These are phyloP conservation scores for Echria macrotheca DNA, from an alignment of 495 filamentous ascomycete species.

Conservation along the genomic window DNA sequence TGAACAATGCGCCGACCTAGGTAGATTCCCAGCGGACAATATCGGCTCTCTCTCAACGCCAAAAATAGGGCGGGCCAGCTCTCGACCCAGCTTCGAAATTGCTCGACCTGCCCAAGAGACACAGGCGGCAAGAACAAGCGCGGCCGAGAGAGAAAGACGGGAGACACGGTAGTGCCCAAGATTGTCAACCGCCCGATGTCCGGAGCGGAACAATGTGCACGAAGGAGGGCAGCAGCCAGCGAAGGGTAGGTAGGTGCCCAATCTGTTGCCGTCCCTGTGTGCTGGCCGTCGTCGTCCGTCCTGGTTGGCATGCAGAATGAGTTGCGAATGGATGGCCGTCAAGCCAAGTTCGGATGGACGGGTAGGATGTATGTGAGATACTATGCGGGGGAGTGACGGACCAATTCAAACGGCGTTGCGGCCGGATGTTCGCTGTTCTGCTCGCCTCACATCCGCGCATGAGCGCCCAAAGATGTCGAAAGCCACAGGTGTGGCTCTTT, in stretches of 20 bases:
- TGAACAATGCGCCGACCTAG: too few relatives aligned
- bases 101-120: neutral
- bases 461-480: conserved; percentile 1
- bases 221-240: too few relatives aligned
- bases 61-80: neutral
- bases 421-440: too few relatives aligned
- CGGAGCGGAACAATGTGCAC: neutral
- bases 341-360: neutral
- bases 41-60: too few relatives aligned
- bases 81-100: neutral
- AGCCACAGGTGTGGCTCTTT: conserved; percentile 19
- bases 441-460: conserved; percentile 9
- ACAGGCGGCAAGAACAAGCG: conserved; percentile 5
- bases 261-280: conserved; percentile 2
- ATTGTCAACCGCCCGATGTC: conserved; percentile 1
- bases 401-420: too few relatives aligned
- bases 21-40: too few relatives aligned
- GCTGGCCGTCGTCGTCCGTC: conserved; percentile 1
- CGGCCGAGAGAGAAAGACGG: neutral
- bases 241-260: conserved; percentile 12
- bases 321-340: conserved; percentile 2
- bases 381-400: too few relatives aligned
- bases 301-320: conserved; percentile 1
- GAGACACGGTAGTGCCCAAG: neutral
- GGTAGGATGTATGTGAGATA: conserved; percentile 5